Conservation (phyloP, 108 stramenopile species). For the Thalassiosira profunda region DNA sequence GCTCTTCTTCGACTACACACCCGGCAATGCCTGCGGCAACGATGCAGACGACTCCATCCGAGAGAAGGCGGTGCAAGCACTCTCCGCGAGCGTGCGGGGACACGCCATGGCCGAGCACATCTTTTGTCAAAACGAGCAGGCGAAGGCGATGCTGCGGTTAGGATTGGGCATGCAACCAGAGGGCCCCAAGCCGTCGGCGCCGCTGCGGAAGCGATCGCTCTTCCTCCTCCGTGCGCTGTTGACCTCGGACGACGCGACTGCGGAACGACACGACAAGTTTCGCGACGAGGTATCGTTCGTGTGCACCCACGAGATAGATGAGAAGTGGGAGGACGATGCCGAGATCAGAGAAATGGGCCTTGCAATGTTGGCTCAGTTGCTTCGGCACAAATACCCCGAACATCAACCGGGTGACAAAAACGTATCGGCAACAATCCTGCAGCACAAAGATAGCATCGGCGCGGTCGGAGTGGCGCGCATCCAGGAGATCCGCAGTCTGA, state of each 20-base stretch:
- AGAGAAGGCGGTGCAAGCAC: conserved; percentile 71
- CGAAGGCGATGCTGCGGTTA: conserved; percentile 42
- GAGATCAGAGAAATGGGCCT: conserved; percentile 82
- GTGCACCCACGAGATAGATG: conserved; percentile 46
- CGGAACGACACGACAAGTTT: conserved; percentile 45
- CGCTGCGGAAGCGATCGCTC: conserved; percentile 54
- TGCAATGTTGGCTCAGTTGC: conserved; percentile 49
- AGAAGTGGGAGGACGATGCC: conserved; percentile 32
- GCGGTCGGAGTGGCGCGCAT: conserved; percentile 69
- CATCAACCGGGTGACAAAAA: too few species aligned
- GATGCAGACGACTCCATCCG: conserved; percentile 45
- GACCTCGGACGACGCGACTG: conserved; percentile 62
- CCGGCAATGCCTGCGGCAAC: conserved; percentile 8
- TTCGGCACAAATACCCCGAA: conserved; percentile 46
- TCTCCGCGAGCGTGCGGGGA: conserved; percentile 71
- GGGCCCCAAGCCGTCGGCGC: conserved; percentile 17
- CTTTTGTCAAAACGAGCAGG: conserved; percentile 64
- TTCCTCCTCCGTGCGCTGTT: conserved; percentile 79
- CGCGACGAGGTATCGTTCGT: conserved; percentile 36
- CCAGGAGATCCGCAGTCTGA: conserved; percentile 51
- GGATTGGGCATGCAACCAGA: conserved; percentile 49
- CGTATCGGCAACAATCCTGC: conserved; percentile 32
- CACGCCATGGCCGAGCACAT: conserved; percentile 66
- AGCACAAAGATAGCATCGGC: conserved; percentile 55
- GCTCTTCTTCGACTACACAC: conserved; percentile 49